Evolutionary conservation across 257 asterid species (phyloP).

Genomic region (Fraxinus anomala): DNA sequence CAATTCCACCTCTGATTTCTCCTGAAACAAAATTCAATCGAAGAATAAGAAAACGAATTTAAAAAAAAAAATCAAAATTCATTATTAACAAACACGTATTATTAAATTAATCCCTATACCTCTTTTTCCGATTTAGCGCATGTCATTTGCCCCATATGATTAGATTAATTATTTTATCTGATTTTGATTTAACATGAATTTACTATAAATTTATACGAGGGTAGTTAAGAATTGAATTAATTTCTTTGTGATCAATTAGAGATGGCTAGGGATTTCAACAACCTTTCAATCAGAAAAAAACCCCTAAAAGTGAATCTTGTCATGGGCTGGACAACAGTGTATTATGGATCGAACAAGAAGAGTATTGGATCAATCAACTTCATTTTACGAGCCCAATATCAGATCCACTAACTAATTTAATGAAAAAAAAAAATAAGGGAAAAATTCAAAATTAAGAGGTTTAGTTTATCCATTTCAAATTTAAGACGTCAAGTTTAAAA

Average conservation of each 20-base stretch:
- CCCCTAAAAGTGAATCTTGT: not conserved
- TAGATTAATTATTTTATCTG: not conserved
- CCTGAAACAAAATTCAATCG: conserved; percentile 43
- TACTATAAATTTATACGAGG: not conserved
- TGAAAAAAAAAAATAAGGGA: too few relatives aligned
- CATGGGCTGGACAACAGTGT: conserved; percentile 1
- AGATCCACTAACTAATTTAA: too few relatives aligned
- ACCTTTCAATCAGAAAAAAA: not conserved
- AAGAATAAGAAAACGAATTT: not conserved
- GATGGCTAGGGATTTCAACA: not conserved
- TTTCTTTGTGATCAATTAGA: conserved; percentile 11
- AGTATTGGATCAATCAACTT: too few relatives aligned
- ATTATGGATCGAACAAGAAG: too few relatives aligned
- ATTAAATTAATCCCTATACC: conserved; percentile 10
- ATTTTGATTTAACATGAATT: not conserved
- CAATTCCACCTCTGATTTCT: conserved; percentile 83
- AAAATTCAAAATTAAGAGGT: too few relatives aligned
- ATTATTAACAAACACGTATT: not conserved
- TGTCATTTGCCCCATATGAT: conserved; percentile 52
- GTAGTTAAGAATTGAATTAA: not conserved
- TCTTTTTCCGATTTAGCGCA: conserved; percentile 49
- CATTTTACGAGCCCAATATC: too few relatives aligned
- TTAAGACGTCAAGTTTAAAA: too few relatives aligned
- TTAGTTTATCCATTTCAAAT: too few relatives aligned
- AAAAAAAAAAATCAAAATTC: not conserved